A percentile compares a stretch with the other conserved stretches of the same genome.
phyloP scores from a whole-genome alignment of 257 asterid genomes.

The Ophiorrhiza pumila region DNA sequence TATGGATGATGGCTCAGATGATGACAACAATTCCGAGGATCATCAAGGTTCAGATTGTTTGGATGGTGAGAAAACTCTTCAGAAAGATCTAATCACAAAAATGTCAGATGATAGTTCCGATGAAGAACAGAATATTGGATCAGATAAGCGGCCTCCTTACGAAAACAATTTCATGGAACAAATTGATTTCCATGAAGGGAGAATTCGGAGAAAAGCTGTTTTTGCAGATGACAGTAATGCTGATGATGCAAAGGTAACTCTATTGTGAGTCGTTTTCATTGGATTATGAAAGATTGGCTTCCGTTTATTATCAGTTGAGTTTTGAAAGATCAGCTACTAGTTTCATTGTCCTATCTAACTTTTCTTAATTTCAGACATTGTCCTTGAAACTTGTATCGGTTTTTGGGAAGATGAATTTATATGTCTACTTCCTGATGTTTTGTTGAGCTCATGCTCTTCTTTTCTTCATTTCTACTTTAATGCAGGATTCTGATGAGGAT shows the following conservation, averaged over 20 bases:
- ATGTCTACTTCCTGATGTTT: constrained; percentile 1
- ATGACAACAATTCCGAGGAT: constrained; percentile 48
- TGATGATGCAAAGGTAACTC: constrained; percentile 46
- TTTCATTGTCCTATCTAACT: not conserved
- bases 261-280: constrained; percentile 3
- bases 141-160: constrained; percentile 36
- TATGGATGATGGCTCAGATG: constrained; percentile 42
- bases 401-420: not conserved
- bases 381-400: not conserved
- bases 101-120: constrained; percentile 40
- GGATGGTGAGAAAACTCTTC: constrained; percentile 26
- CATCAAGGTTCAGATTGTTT: constrained; percentile 31
- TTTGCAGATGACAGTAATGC: constrained; percentile 57
- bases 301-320: not conserved
- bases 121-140: constrained; percentile 40
- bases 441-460: constrained; percentile 8
- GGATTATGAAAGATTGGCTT: not conserved
- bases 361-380: not conserved
- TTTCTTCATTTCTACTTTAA: not conserved
- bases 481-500: constrained; percentile 55
- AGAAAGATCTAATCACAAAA: constrained; percentile 22
- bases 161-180: constrained; percentile 43
- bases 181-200: constrained; percentile 65
- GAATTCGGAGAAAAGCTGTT: constrained; percentile 89
- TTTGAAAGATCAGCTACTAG: not conserved